Evolutionary conservation across 495 filamentous ascomycete species (phyloP).

Genomic region (Cairneyella variabilis): DNA sequence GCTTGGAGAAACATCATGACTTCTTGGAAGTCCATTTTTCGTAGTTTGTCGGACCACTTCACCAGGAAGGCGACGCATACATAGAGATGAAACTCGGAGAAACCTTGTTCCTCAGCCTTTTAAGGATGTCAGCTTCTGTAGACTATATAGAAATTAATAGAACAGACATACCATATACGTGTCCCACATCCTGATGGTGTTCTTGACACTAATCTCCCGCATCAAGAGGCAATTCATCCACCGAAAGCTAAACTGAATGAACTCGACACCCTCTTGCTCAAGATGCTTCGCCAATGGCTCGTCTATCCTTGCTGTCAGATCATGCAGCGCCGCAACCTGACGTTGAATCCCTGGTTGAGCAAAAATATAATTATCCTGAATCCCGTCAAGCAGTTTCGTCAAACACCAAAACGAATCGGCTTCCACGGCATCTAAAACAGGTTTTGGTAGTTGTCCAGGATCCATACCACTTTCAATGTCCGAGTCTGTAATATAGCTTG

Average conservation of each 20-base stretch:
- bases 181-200: conserved; percentile 99
- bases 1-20: conserved; percentile 99
- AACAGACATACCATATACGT: conserved; percentile 88
- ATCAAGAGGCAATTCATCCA: conserved; percentile 99
- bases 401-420: conserved; percentile 98
- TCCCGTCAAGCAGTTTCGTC: conserved; percentile 93
- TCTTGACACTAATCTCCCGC: conserved; percentile 92
- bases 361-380: conserved; percentile 98
- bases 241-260: conserved; percentile 97
- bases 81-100: conserved; percentile 96
- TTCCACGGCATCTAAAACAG: conserved; percentile 94
- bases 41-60: conserved; percentile 92
- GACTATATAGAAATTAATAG: too few species aligned
- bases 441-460: conserved; percentile 83
- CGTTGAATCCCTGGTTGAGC: conserved; percentile 95
- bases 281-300: conserved; percentile 79
- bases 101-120: conserved; percentile 97
- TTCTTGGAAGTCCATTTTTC: conserved; percentile 98
- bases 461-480: conserved; percentile 94
- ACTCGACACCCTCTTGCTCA: conserved; percentile 86
- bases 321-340: conserved; percentile 82
- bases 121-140: too few species aligned
- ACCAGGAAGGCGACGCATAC: conserved; percentile 98
- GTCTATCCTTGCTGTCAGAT: conserved; percentile 89
- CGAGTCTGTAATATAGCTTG: conserved; percentile 87